Base-by-base conservation (phyloP, 148 eudicot species). In the Oxyria digyna region DNA sequence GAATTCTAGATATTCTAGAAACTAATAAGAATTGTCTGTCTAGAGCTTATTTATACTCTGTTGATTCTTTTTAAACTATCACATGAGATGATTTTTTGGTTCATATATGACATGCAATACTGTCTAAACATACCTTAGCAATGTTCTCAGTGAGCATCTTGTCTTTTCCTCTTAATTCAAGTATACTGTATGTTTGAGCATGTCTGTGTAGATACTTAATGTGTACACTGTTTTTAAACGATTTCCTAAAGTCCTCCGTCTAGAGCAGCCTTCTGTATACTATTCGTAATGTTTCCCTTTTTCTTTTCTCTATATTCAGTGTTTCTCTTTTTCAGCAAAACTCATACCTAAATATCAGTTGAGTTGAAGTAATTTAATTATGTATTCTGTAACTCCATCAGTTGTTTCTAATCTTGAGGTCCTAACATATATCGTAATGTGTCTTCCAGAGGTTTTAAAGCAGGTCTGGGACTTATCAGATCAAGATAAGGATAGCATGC, bases 391-490 rank as follows among this genome's bases (percentile, higher is more conserved):
- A 49, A 49, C 26, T 49, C 12, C 27, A 6, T 49, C 26, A 48
- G 54, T 6, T n/a, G 20, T 43, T 49, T 21, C 57, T 8, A 49
- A 4, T 49, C 11, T 49, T 49, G 27, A 49, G 20, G 27, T 49
- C 57, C 26, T 49, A 49, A 49, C 57, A 18, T 20, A 13, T 49
- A 11, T 49, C 27, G 10, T 49, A 20, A 49, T 49, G 23, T 49
- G 57, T 49, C 27, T 49, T 20, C 57, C 91, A 94, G 98, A 94
- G 89, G 76, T 94, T 73, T 75, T 94, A 73, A 94, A 80, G 87
- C 92, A 94, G 89, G 99, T 94, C 71, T 94, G 97, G 99, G 96
- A 94, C 79, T 84, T 94, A 76, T 86, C 98, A 77, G 99, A 94
- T 83, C 97, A 90, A 82, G 99, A 94, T 78, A 90, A 87, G 76